Evolutionary conservation across 1,284 basidiomycete genomes (phyloP).

Genomic region (Apiotrichum domesticum): DNA sequence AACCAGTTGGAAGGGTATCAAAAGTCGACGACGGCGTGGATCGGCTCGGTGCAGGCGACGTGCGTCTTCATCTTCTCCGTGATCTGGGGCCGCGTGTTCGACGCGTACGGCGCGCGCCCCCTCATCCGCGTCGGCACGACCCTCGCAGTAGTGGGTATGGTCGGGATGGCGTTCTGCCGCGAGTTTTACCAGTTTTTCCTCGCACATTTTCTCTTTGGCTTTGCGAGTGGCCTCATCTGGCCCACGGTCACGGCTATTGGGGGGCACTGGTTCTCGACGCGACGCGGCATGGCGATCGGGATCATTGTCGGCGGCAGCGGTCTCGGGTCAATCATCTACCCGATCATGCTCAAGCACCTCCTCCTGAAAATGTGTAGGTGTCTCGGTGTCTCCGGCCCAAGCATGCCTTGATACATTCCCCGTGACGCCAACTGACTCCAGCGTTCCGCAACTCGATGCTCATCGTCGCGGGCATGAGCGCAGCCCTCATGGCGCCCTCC

Average conservation of each 20-base stretch:
- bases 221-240: slow-evolving; percentile 35
- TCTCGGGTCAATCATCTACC: slow-evolving; percentile 39
- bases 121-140: slow-evolving; percentile 31
- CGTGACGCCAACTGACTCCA: slow-evolving; percentile 3
- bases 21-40: slow-evolving; percentile 40
- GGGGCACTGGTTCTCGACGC: slow-evolving; percentile 42
- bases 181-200: slow-evolving; percentile 29
- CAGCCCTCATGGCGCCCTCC: slow-evolving; percentile 34
- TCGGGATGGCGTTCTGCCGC: slow-evolving; percentile 39
- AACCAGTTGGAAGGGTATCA: slow-evolving; percentile 33
- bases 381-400: too few species aligned
- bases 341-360: slow-evolving; percentile 39
- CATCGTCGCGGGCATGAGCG: slow-evolving; percentile 39
- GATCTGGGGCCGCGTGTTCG: slow-evolving; percentile 32
- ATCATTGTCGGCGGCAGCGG: slow-evolving; percentile 42
- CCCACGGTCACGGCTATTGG: slow-evolving; percentile 35
- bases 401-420: too few species aligned
- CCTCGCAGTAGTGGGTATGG: slow-evolving; percentile 27
- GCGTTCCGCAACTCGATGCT: slow-evolving; percentile 38
- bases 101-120: slow-evolving; percentile 35
- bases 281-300: slow-evolving; percentile 37
- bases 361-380: slow-evolving; percentile 29
- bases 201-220: slow-evolving; percentile 33
- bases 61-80: slow-evolving; percentile 33
- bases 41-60: slow-evolving; percentile 31